Base-by-base conservation (phyloP, 176 grass and related monocot genomes). In the Pharus latifolius region DNA sequence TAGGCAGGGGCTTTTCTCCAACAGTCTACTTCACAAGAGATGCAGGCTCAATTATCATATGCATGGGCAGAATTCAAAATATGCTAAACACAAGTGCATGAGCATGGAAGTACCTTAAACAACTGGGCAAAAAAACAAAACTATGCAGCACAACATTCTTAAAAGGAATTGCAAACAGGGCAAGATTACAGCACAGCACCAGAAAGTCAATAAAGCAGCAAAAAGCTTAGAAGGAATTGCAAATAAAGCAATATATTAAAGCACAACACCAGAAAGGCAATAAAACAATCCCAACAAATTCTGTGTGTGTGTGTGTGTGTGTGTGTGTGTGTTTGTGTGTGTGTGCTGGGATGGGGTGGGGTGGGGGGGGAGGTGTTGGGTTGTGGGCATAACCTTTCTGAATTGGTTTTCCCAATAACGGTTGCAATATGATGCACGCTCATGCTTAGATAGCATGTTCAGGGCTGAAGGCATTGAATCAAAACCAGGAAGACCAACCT, bases 401-500 rank as follows among this genome's bases (percentile, higher is more conserved):
- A 99, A 99, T 51, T 99, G 89, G 48, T 99, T 80, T 75, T 99
- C 95, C 95, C 95, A 99, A 54, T 99, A 99, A 63, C 53, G 89
- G 15, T 99, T 99, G 82, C 95, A 99, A 52, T 99, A 99, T 7
- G 89, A 90, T 80, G 89, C 95, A 46, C 95, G 95, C 63, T 99
- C 95, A 51, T 90, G 84, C 58, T 94, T 99, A 22, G 78, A 94
- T 67, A 99, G 54, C 81, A 99, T 91, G 74, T 87, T 99, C 44
- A 99, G 68, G 63, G 95, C 90, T 53, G 89, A 90, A 73, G 90
- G 95, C 95, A 98, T 98, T 52, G 95, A 93, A 81, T 98, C 89
- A 93, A 98, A 98, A 78, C 95, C 95, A 78, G 95, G 95, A 80
- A 98, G 95, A 53, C 95, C 95, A 42, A 98, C 95, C 95, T 98